Conservation (phyloP, 345 rosid species). For the Atalantia buxifolia region DNA sequence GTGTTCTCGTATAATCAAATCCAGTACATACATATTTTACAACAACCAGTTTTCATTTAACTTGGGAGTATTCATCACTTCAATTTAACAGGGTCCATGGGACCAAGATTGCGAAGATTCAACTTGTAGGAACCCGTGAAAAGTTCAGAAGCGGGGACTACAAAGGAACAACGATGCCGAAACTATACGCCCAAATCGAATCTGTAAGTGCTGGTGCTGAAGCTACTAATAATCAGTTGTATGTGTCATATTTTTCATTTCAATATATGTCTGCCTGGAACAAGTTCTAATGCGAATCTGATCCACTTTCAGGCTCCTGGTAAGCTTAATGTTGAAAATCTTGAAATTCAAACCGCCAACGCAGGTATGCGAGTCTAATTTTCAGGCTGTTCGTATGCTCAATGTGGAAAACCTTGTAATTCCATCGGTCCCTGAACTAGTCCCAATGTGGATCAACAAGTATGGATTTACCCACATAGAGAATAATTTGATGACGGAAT, state of each 20-base stretch:
- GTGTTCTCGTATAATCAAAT: too few species aligned
- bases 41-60: neutral
- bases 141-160: neutral
- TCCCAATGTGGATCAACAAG: slow-evolving; percentile 14
- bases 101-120: slow-evolving; percentile 30
- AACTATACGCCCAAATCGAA: neutral
- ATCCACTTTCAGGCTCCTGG: slow-evolving; percentile 16
- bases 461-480: slow-evolving; percentile 4
- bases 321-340: slow-evolving; percentile 6
- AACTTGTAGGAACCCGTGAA: slow-evolving; percentile 20
- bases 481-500: neutral
- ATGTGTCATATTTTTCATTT: neutral
- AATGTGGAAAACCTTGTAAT: slow-evolving; percentile 22
- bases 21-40: neutral
- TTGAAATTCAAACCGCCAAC: slow-evolving; percentile 15
- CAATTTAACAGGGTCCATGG: slow-evolving; percentile 21
- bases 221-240: neutral
- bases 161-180: too few species aligned
- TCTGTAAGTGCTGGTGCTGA: slow-evolving; percentile 11
- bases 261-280: neutral
- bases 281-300: neutral
- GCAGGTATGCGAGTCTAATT: neutral
- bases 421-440: slow-evolving; percentile 19
- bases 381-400: slow-evolving; percentile 17
- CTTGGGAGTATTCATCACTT: neutral